phyloP scores from a whole-genome alignment of 1,139 yeast species.

The Blastobotrys illinoisensis region DNA sequence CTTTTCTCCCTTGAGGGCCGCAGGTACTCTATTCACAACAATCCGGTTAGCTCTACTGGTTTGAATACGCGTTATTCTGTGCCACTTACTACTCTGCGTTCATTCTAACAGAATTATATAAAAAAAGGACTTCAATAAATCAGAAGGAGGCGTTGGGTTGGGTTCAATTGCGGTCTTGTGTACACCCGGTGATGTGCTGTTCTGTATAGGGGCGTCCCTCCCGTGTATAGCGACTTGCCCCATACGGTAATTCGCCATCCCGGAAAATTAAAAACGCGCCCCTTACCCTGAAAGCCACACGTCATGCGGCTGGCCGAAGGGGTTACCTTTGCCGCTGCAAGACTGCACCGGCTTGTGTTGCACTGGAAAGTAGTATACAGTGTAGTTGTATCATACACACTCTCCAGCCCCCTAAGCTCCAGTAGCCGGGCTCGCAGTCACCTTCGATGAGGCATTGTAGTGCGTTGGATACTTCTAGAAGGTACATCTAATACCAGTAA shows the following conservation, averaged over 20 bases:
- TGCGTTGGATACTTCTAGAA: too few species aligned
- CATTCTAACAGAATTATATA: conserved; percentile 9
- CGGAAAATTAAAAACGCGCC: not conserved
- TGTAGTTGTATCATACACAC: too few species aligned
- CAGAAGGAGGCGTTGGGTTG: not conserved
- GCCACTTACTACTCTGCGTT: conserved; percentile 21
- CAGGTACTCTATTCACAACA: not conserved
- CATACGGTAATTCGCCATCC: not conserved
- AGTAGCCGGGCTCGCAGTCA: too few species aligned
- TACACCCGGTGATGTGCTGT: not conserved
- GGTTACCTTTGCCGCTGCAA: too few species aligned
- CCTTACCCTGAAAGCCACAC: not conserved
- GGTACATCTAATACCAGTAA: too few species aligned
- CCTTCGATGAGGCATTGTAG: too few species aligned
- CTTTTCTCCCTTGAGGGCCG: not conserved
- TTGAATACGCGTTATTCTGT: not conserved
- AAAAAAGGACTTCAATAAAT: not conserved
- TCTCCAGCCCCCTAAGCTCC: too few species aligned
- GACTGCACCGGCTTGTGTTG: too few species aligned
- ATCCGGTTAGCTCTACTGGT: not conserved
- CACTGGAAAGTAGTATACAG: too few species aligned
- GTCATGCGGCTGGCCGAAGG: not conserved
- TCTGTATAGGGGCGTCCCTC: not conserved
- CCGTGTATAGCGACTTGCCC: not conserved
- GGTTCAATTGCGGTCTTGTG: not conserved